Conservation (phyloP, 805 yeast species). For the Cyberlindnera japonica region DNA sequence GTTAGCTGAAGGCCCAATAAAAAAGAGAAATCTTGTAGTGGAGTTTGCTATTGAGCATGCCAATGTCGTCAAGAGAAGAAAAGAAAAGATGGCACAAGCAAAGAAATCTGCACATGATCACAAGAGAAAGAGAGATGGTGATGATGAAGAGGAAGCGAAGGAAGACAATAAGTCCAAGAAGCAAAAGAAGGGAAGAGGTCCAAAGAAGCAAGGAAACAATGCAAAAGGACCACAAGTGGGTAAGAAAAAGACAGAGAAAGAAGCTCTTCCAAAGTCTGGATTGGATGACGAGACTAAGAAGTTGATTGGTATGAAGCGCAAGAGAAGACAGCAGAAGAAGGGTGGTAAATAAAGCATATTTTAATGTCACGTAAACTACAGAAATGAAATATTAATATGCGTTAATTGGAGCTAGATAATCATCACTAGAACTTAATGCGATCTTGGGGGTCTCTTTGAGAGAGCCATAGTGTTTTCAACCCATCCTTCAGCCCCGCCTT, state of each 20-base stretch:
- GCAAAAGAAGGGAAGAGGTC: conserved; percentile 17
- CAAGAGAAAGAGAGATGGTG: conserved; percentile 27
- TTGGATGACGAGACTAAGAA: conserved; percentile 55
- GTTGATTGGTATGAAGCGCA: conserved; percentile 67
- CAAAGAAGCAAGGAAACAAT: conserved; percentile 40
- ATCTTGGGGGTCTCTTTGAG: conserved; percentile 66
- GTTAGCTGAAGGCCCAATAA: conserved; percentile 45
- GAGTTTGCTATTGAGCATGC: conserved; percentile 97
- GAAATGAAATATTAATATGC: too few species aligned
- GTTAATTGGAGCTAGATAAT: too few species aligned
- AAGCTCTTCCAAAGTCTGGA: conserved; percentile 31
- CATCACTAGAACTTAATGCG: conserved; percentile 43
- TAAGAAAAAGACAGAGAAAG: conserved; percentile 18
- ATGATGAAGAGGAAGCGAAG: conserved; percentile 20
- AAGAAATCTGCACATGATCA: conserved; percentile 30
- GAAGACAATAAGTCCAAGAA: conserved; percentile 19
- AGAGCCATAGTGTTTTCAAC: conserved; percentile 73
- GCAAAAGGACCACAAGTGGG: conserved; percentile 35
- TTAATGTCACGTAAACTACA: too few species aligned
- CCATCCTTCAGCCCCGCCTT: conserved; percentile 93
- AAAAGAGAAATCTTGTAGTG: conserved; percentile 73
- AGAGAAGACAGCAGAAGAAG: conserved; percentile 49
- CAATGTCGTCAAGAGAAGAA: conserved; percentile 86
- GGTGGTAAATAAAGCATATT: conserved; percentile 1
- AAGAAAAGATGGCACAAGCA: conserved; percentile 54